Conservation (phyloP, 2,329 filamentous ascomycete genomes). For the Lachnum nothofagi region DNA sequence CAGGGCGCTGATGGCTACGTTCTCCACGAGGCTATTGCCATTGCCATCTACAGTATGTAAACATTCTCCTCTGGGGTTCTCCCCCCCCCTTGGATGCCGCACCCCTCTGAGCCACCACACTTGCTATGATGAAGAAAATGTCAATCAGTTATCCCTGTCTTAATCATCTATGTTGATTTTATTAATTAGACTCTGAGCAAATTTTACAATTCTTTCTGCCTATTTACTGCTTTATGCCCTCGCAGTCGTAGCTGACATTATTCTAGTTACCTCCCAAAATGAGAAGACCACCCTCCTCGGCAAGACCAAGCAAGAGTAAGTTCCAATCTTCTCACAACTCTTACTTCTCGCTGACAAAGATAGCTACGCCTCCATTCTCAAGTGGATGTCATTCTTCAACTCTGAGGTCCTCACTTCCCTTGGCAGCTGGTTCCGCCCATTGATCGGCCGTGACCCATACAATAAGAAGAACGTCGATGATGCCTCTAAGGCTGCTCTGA, state of each 20-base stretch:
- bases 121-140: constrained; percentile 45
- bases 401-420: constrained; percentile 70
- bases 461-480: constrained; percentile 98
- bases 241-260: constrained; percentile 22
- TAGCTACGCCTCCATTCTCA: constrained; percentile 89
- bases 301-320: constrained; percentile 98
- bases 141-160: constrained; percentile 98
- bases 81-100: constrained; percentile 8
- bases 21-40: constrained; percentile 85
- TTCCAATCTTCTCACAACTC: constrained; percentile 3
- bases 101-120: background rate
- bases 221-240: constrained; percentile 12
- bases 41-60: constrained; percentile 92
- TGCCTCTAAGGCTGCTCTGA: constrained; percentile 60
- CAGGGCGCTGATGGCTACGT: constrained; percentile 85
- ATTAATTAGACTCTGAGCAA: constrained; percentile 70
- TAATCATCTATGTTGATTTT: constrained; percentile 83
- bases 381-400: constrained; percentile 98
- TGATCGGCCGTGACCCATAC: constrained; percentile 76
- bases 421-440: constrained; percentile 78
- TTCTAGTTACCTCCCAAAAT: constrained; percentile 92
- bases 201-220: constrained; percentile 21
- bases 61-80: constrained; percentile 2
- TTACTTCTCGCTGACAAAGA: constrained; percentile 23
- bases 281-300: constrained; percentile 99